Conservation (phyloP, 2,329 filamentous ascomycete species). For the Fusarium piperis region DNA sequence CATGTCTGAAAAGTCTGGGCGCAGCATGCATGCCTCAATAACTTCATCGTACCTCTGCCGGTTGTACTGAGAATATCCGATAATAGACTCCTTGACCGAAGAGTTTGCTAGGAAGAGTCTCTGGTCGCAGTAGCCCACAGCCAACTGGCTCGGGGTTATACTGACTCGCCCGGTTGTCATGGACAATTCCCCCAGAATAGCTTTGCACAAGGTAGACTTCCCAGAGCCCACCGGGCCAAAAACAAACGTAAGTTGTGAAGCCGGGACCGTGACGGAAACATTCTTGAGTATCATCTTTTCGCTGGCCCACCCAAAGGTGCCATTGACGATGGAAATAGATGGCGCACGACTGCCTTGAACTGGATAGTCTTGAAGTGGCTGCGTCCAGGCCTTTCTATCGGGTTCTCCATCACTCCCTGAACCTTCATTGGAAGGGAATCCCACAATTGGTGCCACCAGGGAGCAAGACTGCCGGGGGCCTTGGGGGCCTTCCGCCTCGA, state of each 20-base stretch:
- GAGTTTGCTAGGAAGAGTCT: constrained; percentile 48
- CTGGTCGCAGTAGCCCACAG: constrained; percentile 48
- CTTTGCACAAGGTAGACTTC: constrained; percentile 52
- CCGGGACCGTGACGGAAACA: constrained; percentile 29
- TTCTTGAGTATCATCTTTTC: constrained; percentile 34
- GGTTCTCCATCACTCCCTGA: constrained; percentile 36
- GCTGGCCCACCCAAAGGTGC: constrained; percentile 42
- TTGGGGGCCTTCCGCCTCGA: too few species aligned
- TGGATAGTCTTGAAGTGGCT: too few species aligned
- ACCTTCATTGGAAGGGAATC: too few species aligned
- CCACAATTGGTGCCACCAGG: too few species aligned
- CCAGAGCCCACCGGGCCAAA: constrained; percentile 50
- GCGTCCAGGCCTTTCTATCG: too few species aligned
- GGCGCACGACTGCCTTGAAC: too few species aligned
- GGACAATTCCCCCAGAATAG: constrained; percentile 45
- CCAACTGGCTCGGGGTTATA: constrained; percentile 7
- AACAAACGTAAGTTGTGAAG: constrained; percentile 45
- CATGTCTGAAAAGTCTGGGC: constrained; percentile 44
- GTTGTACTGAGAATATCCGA: constrained; percentile 47
- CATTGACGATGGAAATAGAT: too few species aligned
- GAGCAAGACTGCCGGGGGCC: too few species aligned
- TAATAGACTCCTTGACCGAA: constrained; percentile 50
- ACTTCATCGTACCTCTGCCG: constrained; percentile 46
- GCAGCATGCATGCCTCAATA: constrained; percentile 47
- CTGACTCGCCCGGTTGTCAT: constrained; percentile 31